Conservation (phyloP, 371 early-diverging fungal species). For the Actinomortierella ambigua region DNA sequence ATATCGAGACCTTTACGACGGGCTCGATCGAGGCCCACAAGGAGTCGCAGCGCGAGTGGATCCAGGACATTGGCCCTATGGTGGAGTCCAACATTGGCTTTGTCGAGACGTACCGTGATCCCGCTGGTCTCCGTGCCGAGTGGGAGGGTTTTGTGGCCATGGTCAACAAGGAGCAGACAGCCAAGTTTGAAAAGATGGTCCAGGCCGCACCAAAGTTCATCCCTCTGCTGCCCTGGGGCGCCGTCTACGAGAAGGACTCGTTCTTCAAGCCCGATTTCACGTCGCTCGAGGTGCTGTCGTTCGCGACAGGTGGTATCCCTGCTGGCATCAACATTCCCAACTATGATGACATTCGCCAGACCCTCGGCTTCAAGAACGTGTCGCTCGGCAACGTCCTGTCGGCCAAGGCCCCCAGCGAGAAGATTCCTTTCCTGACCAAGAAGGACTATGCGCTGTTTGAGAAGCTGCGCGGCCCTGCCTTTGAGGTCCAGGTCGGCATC, state of each 20-base stretch:
- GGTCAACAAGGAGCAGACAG: conserved; percentile 67
- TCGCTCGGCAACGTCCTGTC: conserved; percentile 66
- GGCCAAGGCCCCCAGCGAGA: conserved; percentile 56
- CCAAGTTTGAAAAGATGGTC: conserved; percentile 60
- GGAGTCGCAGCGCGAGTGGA: conserved; percentile 64
- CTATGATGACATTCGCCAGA: conserved; percentile 59
- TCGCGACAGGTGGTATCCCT: conserved; percentile 59
- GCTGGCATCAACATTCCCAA: conserved; percentile 74
- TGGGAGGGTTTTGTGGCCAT: conserved; percentile 73
- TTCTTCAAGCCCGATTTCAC: conserved; percentile 70
- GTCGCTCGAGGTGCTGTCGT: conserved; percentile 64
- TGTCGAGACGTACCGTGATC: conserved; percentile 65
- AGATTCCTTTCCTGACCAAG: conserved; percentile 53
- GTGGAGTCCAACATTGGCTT: conserved; percentile 64
- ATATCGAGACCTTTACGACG: conserved; percentile 54
- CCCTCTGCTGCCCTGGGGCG: conserved; percentile 59
- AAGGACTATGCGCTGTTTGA: conserved; percentile 53
- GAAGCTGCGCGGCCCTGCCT: conserved; percentile 54
- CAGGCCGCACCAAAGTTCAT: conserved; percentile 57
- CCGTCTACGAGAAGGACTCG: conserved; percentile 60
- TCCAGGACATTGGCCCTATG: conserved; percentile 61
- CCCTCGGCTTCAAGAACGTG: conserved; percentile 67
- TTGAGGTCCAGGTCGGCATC: conserved; percentile 63
- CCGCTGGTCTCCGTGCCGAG: conserved; percentile 69
- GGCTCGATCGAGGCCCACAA: conserved; percentile 65